phyloP scores from a whole-genome alignment of 805 yeast species.

The Yamadazyma insecticola region DNA sequence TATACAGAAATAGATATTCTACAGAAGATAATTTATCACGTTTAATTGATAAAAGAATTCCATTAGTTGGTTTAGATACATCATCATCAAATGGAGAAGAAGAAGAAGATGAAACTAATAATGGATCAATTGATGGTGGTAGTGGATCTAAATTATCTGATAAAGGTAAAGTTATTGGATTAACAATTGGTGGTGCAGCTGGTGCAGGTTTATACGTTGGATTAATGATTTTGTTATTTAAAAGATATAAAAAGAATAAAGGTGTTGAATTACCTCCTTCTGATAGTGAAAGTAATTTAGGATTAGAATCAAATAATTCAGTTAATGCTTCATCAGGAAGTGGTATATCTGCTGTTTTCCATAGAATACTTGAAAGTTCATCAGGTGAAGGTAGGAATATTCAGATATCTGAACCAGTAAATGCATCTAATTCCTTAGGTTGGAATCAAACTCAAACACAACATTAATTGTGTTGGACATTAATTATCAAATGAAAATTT shows the following conservation, averaged over 20 bases:
- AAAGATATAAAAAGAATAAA: constrained; percentile 43
- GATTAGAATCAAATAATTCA: constrained; percentile 14
- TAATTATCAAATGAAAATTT: too few species aligned
- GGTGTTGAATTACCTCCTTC: constrained; percentile 35
- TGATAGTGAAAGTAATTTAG: constrained; percentile 35
- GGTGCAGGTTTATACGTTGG: constrained; percentile 69
- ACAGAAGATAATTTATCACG: constrained; percentile 55
- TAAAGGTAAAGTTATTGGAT: constrained; percentile 58
- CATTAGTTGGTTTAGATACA: constrained; percentile 43
- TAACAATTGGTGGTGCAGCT: constrained; percentile 76
- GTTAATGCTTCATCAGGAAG: constrained; percentile 14
- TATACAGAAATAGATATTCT: constrained; percentile 57
- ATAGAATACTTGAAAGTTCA: constrained; percentile 15
- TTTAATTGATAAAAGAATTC: constrained; percentile 70
- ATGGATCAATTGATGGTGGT: constrained; percentile 33
- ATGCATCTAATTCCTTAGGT: constrained; percentile 67
- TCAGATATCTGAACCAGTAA: constrained; percentile 63
- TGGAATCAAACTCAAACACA: too few species aligned
- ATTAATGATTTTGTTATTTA: constrained; percentile 51
- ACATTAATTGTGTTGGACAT: too few species aligned
- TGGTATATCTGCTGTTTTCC: constrained; percentile 25
- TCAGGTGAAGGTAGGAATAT: constrained; percentile 12
- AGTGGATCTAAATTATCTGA: constrained; percentile 11
- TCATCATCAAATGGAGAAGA: constrained; percentile 12
- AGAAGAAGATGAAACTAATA: constrained; percentile 10